Evolutionary conservation across 2,329 filamentous ascomycete genomes (phyloP), one percentile per base, ranked within the genome.

Genomic region (Sarocladium oryzae): DNA sequence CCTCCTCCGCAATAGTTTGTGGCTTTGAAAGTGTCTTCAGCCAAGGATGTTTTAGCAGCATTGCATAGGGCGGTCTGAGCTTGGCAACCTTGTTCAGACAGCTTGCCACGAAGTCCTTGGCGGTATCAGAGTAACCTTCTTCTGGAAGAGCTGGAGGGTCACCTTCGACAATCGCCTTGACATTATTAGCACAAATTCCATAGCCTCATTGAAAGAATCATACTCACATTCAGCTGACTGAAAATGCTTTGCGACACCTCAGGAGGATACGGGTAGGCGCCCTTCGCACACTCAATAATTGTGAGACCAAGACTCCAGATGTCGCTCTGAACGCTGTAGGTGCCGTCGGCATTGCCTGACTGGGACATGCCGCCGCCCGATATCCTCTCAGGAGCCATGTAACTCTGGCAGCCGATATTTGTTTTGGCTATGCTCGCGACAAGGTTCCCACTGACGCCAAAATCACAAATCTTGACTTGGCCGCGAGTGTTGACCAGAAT

Each of bases 171-270:
- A 99, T 99, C 52, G 93, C 93, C 93, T 99, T 58, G 24, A 33
- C 41, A 41, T 2, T 37, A 20, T 46, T 16, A 54, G 56, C 30
- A 15, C 16, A 51, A 13, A 8, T n/a, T 50, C 48, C 26, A 9
- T 28, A 13, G 23, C 24, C 16, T 10, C 13, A 21, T 21, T 20
- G 10, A 13, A 28, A 15, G 16, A 20, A 30, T 13, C 18, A 5
- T 4, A 83, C 91, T 84, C 78, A 97, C 93, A 61, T 87, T 95
- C 30, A 99, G 76, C 66, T 99, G 93, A 62, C 89, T 95, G 75
- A 99, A 97, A 58, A 99, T 99, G 63, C 96, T 97, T 66, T 92
- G 93, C 58, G 95, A 97, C 1, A 95, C 93, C 67, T 99, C 93
- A 0, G 93, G 92, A 4, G 93, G 92, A 62, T 99, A 99, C 1